Percentiles rank a stretch among this genome's conserved stretches.
These are phyloP conservation scores for Recurvomyces mirabilis DNA, from an alignment of 495 filamentous ascomycete genomes.

Conservation along the genomic window DNA sequence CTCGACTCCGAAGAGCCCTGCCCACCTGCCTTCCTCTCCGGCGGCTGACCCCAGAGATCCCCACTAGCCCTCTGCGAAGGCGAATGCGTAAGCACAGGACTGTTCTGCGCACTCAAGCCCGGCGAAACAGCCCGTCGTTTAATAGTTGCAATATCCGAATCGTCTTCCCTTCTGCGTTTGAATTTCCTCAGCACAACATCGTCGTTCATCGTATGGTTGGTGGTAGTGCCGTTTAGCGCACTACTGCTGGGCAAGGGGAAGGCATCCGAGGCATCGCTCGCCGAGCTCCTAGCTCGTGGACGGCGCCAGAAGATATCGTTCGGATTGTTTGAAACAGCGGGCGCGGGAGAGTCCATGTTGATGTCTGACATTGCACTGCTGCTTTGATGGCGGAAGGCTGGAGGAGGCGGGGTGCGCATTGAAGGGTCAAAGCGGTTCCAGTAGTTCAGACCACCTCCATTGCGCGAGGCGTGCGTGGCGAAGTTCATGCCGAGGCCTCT, in stretches of 20 bases:
- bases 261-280: conserved; percentile 19
- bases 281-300: conserved; percentile 17
- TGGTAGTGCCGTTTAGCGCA: conserved; percentile 13
- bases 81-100: conserved; percentile 69
- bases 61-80: conserved; percentile 54
- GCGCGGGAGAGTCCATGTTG: conserved; percentile 16
- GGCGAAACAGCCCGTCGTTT: conserved; percentile 91
- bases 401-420: conserved; percentile 56
- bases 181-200: conserved; percentile 39
- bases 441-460: conserved; percentile 61
- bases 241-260: conserved; percentile 24
- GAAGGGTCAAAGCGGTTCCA: conserved; percentile 66
- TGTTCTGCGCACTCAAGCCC: conserved; percentile 81
- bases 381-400: conserved; percentile 32
- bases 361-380: conserved; percentile 24
- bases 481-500: conserved; percentile 43
- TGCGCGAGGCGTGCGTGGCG: conserved; percentile 47
- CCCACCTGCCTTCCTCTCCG: conserved; percentile 45
- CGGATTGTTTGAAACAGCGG: conserved; percentile 16
- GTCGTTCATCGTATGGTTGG: conserved; percentile 51
- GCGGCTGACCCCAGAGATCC: conserved; percentile 47
- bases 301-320: conserved; percentile 26
- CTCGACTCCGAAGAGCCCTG: conserved; percentile 39
- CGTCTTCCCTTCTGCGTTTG: conserved; percentile 81
- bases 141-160: conserved; percentile 78